Conservation (phyloP, 108 stramenopile species). For the Chaetoceros tenuissimus region DNA sequence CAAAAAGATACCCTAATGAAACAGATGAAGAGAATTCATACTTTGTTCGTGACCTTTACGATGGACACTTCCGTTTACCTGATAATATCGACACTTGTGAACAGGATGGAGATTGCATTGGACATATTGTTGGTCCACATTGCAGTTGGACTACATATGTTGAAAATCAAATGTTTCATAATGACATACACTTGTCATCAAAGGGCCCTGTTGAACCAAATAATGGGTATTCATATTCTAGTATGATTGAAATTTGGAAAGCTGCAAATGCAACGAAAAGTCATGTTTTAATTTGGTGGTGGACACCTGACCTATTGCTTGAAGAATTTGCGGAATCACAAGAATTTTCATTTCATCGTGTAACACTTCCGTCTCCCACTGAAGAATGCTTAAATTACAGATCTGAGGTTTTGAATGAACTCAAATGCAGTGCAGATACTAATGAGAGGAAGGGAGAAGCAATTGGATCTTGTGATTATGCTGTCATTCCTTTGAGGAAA, state of each 20-base stretch:
- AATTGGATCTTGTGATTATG: conserved; percentile 9
- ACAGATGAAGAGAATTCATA: not conserved
- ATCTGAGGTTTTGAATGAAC: not conserved
- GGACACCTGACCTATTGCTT: conserved; percentile 1
- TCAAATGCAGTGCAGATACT: not conserved
- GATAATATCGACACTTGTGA: conserved; percentile 28
- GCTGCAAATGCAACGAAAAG: conserved; percentile 4
- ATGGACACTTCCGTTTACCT: conserved; percentile 25
- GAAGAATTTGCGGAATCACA: not conserved
- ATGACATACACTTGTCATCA: conserved; percentile 3
- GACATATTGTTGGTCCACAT: not conserved
- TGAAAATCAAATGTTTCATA: not conserved
- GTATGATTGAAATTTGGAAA: conserved; percentile 1
- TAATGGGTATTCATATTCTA: conserved; percentile 5
- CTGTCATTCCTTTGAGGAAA: not conserved
- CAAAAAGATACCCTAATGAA: not conserved
- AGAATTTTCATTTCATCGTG: not conserved
- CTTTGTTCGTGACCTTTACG: conserved; percentile 9
- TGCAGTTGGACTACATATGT: not conserved
- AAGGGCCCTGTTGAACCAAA: conserved; percentile 3
- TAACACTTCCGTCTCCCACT: conserved; percentile 2
- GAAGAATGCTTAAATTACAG: not conserved
- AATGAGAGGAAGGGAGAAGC: not conserved
- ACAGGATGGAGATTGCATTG: not conserved
- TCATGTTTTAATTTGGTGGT: conserved; percentile 8